Evolutionary conservation across 192 early-diverging fungal species (phyloP), one percentile per base, ranked within the genome.

Genomic region (Coemansia umbellata): DNA sequence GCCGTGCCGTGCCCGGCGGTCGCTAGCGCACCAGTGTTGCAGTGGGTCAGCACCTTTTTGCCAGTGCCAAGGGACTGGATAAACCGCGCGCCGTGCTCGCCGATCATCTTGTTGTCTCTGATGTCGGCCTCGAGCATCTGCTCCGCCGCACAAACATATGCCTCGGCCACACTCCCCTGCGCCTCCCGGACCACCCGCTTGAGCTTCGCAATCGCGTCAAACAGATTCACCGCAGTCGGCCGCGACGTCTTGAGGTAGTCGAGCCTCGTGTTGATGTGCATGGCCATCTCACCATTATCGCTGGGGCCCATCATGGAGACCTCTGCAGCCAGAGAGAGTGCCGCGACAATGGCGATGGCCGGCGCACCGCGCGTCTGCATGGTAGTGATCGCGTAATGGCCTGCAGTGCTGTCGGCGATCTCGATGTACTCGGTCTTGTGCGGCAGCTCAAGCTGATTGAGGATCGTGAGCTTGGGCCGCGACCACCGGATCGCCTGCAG

Each of bases 281-380:
- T 35, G 5, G 64, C 58, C 1, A 80, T 85, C 19, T 77, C 65
- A 21, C 78, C 63, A 35, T 22, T 47, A 58, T 22, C 36, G 42
- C 31, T 36, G 28, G 28, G 62, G 39, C 39, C 5, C 0, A 35
- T 11, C 8, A 10, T 11, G 21, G 44, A 53, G 15, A 59, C 57
- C 44, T 95, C 93, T 2, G 93, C 91, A 2, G 91, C 93, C 7
- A 97, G 81, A 1, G 91, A 83, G 3, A 95, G 80, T 2, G 91
- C 92, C 3, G 94, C 96, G 17, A 97, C 93, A 47, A 98, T 94
- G 56, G 92, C 96, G 53, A 98, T 98, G 13, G 96, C 96, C 6
- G 96, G 96, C 4, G 96, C 94, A 11, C 90, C 90, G 42, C 88
- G 81, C 5, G 84, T 84, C 77, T 95, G 94, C 96, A 98, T 98